These are phyloP conservation scores for Globisporangium viniferum DNA, from an alignment of 352 stramenopile genomes.

Conservation along the genomic window DNA sequence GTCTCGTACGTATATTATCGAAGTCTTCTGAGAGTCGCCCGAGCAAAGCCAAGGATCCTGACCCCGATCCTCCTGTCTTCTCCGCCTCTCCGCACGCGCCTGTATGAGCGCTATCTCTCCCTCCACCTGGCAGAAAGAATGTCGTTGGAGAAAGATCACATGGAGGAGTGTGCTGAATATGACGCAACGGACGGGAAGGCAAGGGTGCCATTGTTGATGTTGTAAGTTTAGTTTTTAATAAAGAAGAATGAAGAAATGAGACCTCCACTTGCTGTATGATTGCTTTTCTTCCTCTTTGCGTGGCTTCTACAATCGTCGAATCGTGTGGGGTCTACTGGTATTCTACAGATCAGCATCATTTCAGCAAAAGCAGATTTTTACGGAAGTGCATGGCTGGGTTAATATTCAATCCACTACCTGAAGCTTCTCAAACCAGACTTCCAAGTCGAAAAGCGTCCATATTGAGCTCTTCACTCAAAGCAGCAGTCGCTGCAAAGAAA, in stretches of 20 bases:
- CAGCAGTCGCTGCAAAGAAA: too few species aligned
- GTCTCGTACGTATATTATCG: neutral
- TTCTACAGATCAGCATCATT: too few species aligned
- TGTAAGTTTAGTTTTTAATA: conserved; percentile 13
- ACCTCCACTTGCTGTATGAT: neutral
- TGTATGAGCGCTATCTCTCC: neutral
- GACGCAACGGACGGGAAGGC: neutral
- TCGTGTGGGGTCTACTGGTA: too few species aligned
- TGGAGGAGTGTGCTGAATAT: neutral
- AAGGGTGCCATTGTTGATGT: neutral
- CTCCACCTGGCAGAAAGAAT: conserved; percentile 5
- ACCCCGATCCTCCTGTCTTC: neutral
- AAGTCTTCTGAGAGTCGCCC: neutral
- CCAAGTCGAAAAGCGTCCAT: too few species aligned
- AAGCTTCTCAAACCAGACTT: too few species aligned
- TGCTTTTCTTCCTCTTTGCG: neutral
- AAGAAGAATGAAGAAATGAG: conserved; percentile 1
- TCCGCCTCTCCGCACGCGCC: neutral
- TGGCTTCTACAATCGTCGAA: neutral
- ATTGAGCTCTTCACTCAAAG: too few species aligned
- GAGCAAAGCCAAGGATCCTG: neutral
- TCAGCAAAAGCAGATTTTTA: too few species aligned
- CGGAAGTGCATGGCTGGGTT: too few species aligned
- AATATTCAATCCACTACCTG: too few species aligned
- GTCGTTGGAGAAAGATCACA: neutral